phyloP scores from a whole-genome alignment of 2,329 filamentous ascomycete genomes.

The Clarireedia homoeocarpa region DNA sequence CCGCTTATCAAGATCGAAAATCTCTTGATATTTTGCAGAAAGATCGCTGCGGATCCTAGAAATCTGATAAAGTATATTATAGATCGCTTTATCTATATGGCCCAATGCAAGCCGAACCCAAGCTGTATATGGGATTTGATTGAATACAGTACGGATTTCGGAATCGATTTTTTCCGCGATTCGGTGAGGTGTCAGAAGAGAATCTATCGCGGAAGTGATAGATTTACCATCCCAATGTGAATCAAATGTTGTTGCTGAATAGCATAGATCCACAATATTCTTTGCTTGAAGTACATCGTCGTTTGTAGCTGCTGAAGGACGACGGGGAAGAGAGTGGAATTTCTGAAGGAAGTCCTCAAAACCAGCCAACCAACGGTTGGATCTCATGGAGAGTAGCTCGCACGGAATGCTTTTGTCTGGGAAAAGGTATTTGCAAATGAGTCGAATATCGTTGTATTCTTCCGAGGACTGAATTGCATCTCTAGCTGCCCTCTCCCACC shows the following conservation, averaged over 20 bases:
- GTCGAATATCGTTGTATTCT: no score
- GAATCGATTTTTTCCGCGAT: neutral
- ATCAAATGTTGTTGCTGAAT: neutral
- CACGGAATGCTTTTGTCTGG: neutral
- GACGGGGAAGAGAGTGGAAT: neutral
- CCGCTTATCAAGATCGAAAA: no score
- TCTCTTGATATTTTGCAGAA: no score
- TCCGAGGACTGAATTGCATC: neutral
- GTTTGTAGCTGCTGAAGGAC: neutral
- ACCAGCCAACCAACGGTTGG: neutral
- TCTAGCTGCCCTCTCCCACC: neutral
- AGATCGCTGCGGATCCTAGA: neutral
- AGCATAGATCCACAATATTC: neutral
- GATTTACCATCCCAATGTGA: neutral
- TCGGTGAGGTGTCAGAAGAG: neutral
- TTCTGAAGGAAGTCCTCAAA: neutral
- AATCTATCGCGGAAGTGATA: neutral
- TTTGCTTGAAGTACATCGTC: no score
- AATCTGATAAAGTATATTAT: neutral
- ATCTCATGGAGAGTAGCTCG: neutral
- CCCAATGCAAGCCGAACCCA: neutral
- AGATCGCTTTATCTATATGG: neutral
- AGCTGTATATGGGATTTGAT: neutral
- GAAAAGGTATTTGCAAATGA: neutral
- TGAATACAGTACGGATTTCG: neutral